A percentile compares a stretch with the other conserved stretches of the same genome.
These are phyloP conservation scores for Apiotrichum gamsii DNA, from an alignment of 1,284 basidiomycete species.

Conservation along the genomic window DNA sequence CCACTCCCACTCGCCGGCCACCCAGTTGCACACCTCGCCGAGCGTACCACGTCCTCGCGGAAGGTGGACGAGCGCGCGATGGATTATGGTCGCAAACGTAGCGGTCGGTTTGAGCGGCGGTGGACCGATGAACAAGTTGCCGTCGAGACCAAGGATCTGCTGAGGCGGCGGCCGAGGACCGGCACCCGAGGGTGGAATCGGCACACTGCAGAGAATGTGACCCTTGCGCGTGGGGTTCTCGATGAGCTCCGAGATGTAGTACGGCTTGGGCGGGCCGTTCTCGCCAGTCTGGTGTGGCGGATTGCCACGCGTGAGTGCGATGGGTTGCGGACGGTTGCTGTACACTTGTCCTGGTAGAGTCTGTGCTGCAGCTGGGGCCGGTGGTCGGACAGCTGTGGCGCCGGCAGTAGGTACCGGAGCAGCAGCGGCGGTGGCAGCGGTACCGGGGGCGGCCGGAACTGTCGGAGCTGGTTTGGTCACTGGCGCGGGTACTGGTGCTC, in stretches of 20 bases:
- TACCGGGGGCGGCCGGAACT: constrained; percentile 1
- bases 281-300: constrained; percentile 6
- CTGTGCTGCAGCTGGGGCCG: neutral
- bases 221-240: constrained; percentile 40
- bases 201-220: constrained; percentile 43
- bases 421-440: neutral
- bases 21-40: constrained; percentile 88
- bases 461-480: constrained; percentile 5
- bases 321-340: constrained; percentile 2
- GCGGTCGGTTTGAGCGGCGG: constrained; percentile 44
- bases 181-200: constrained; percentile 43
- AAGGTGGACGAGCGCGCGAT: constrained; percentile 40
- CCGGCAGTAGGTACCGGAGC: too few relatives aligned
- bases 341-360: neutral
- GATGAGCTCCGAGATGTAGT: constrained; percentile 40
- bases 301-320: constrained; percentile 6
- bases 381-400: neutral
- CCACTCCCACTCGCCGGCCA: constrained; percentile 79
- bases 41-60: constrained; percentile 71
- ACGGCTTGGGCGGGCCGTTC: constrained; percentile 30
- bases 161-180: constrained; percentile 42
- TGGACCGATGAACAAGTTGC: constrained; percentile 45
- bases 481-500: too few relatives aligned
- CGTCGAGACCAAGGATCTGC: constrained; percentile 44
- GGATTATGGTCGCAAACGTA: constrained; percentile 47